A percentile compares a stretch with the other conserved stretches of the same genome.
Conservation (phyloP, 257 asterid genomes). For the Prunella vulgaris region DNA sequence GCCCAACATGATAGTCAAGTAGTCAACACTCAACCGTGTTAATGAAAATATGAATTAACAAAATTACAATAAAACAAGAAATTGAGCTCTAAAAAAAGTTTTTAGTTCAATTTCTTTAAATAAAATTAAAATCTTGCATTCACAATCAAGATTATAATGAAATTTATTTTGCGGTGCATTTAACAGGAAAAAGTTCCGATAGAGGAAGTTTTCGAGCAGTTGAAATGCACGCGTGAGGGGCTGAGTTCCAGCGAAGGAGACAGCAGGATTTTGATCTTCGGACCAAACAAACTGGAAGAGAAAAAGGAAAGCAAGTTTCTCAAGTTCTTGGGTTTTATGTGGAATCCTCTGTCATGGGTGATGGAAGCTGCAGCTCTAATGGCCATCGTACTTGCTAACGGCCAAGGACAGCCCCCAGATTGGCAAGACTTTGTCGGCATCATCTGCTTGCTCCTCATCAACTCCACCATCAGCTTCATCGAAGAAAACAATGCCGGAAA, state of each 20-base stretch:
- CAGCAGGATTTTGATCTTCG: constrained; percentile 62
- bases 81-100: too few species aligned
- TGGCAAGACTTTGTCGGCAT: constrained; percentile 95
- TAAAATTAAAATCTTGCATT: neutral
- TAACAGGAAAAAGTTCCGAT: constrained; percentile 76
- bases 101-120: too few species aligned
- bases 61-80: too few species aligned
- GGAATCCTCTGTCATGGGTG: constrained; percentile 99
- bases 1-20: too few species aligned
- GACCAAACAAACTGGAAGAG: constrained; percentile 92
- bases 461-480: constrained; percentile 43
- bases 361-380: constrained; percentile 95
- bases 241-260: constrained; percentile 62
- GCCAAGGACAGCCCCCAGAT: constrained; percentile 74
- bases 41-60: too few species aligned
- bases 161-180: neutral
- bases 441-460: constrained; percentile 32
- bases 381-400: constrained; percentile 89
- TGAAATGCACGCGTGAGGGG: constrained; percentile 72
- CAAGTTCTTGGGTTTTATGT: constrained; percentile 88
- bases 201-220: constrained; percentile 74
- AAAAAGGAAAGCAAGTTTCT: constrained; percentile 82
- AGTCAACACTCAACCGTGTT: too few species aligned
- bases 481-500: constrained; percentile 49
- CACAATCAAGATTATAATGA: too few species aligned